Evolutionary conservation across 2,329 filamentous ascomycete genomes (phyloP).

Genomic region (Shiraia sp.): DNA sequence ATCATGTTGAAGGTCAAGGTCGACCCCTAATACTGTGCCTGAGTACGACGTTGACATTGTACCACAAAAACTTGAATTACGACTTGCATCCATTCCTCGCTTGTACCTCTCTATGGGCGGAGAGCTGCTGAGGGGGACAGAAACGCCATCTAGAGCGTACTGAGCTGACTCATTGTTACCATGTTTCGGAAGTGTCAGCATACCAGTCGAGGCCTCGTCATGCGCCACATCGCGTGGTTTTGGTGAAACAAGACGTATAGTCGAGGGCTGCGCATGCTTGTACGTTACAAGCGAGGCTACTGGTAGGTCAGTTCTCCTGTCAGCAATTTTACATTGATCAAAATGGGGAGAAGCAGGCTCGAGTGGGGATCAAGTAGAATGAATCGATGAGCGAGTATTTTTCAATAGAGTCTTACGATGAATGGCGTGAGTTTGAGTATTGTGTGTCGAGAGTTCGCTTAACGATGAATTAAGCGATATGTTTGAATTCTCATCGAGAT

Average conservation of each 20-base stretch:
- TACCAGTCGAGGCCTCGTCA: slow-evolving; percentile 13
- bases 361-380: slow-evolving; percentile 2
- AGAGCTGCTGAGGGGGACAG: slow-evolving; percentile 19
- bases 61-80: slow-evolving; percentile 39
- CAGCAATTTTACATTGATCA: slow-evolving; percentile 6
- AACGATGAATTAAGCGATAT: slow-evolving; percentile 1
- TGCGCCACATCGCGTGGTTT: slow-evolving; percentile 25
- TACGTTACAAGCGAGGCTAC: slow-evolving; percentile 14
- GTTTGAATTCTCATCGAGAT: slow-evolving; percentile 1
- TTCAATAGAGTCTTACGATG: slow-evolving; percentile 11
- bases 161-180: slow-evolving; percentile 24
- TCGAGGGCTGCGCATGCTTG: slow-evolving; percentile 16
- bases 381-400: slow-evolving; percentile 9
- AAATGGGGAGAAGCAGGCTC: slow-evolving; percentile 2
- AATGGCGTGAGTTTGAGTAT: slow-evolving; percentile 12
- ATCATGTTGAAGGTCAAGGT: slow-evolving; percentile 37
- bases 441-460: slow-evolving; percentile 1
- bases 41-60: slow-evolving; percentile 41
- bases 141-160: slow-evolving; percentile 28
- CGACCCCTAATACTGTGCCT: slow-evolving; percentile 39
- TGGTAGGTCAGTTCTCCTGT: slow-evolving; percentile 11
- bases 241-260: slow-evolving; percentile 20
- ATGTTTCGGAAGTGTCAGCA: slow-evolving; percentile 14
- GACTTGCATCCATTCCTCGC: slow-evolving; percentile 20
- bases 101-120: slow-evolving; percentile 23